Evolutionary conservation across 2,329 filamentous ascomycete species (phyloP), one percentile per base, ranked within the genome.

Genomic region (Elsinoe ampelina): DNA sequence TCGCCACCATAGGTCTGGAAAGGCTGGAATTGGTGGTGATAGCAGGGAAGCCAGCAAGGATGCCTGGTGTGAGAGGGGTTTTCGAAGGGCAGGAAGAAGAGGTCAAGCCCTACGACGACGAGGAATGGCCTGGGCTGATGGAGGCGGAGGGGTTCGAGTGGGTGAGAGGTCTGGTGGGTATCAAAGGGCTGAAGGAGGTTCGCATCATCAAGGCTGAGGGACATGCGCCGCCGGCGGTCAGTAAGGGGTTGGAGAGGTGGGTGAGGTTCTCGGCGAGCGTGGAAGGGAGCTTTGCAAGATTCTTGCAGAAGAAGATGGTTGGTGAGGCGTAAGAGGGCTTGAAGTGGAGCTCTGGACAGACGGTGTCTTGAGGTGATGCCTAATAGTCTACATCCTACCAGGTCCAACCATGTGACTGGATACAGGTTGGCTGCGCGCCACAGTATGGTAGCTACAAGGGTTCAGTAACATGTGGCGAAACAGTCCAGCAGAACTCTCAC

Each of bases 231-330:
- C 68, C 73, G 22, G 77, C 79, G 1, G 67, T 64, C 8, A 80
- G 76, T 15, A 75, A 76, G 57, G 75, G 74, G 43, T 79, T 82
- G 75, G 73, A 78, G 2, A 75, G 81, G 59, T 83, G 79, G 64
- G 77, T 81, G 1, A 76, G 80, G 20, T 80, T 85, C 61, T 83
- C 80, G 30, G 75, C 75, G 34, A 83, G 80, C 55, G 77, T 85
- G 15, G 78, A 82, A 60, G 75, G 68, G 5, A 77, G 77, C 2
- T 77, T 84, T 66, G 70, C 73, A 38, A 77, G 80, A 58, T 84
- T 77, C 66, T 64, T 83, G 59, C 68, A 65, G 55, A 64, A 62
- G 2, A 66, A 69, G 39, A 69, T 79, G 66, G 26, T 61, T 8
- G 39, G 39, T 32, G 34, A 22, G 7, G 32, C 7, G 13, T 45